These are phyloP conservation scores for Colletotrichum tofieldiae DNA, from an alignment of 2,329 filamentous ascomycete genomes.

Conservation along the genomic window DNA sequence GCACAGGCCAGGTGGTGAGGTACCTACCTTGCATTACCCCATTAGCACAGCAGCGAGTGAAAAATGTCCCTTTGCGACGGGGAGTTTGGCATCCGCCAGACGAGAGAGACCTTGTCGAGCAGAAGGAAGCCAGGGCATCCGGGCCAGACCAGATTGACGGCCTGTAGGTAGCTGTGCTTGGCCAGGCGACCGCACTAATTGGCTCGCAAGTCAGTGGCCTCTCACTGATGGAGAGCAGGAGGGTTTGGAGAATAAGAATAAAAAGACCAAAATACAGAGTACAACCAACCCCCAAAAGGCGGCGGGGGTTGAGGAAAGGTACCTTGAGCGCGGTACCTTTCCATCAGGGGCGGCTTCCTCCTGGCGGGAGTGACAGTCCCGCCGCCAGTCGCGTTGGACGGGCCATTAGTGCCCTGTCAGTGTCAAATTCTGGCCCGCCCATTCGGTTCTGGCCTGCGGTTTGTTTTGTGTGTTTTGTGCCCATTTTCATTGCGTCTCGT, in stretches of 20 bases:
- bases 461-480: background rate
- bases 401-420: conserved; percentile 22
- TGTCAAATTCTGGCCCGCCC: conserved; percentile 13
- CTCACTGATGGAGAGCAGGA: background rate
- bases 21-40: background rate
- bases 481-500: background rate
- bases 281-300: background rate
- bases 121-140: background rate
- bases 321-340: conserved; percentile 5
- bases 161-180: background rate
- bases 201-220: background rate
- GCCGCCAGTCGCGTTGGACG: conserved; percentile 3
- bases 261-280: background rate
- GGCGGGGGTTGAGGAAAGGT: background rate
- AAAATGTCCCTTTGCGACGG: background rate
- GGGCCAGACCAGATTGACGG: background rate
- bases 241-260: background rate
- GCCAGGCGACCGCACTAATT: background rate
- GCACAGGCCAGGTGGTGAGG: background rate
- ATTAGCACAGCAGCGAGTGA: background rate
- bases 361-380: conserved; percentile 15
- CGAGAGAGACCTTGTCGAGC: background rate
- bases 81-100: conserved; percentile 2
- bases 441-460: background rate
- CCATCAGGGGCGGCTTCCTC: background rate